phyloP scores from a whole-genome alignment of 208 protist species.

The Leishmania guyanensis region DNA sequence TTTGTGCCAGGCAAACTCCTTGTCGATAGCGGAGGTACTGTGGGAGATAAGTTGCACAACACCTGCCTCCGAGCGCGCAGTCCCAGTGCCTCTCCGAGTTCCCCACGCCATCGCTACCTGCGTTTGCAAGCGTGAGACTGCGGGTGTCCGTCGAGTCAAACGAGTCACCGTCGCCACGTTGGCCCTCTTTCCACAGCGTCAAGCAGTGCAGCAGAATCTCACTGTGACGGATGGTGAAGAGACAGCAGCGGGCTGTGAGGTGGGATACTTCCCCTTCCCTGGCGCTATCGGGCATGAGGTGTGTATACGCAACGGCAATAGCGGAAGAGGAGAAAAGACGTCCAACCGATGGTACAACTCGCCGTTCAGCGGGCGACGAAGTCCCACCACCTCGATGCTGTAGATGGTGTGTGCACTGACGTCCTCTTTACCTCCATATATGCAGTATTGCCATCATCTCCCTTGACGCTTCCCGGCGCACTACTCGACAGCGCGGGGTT shows the following conservation, averaged over 20 bases:
- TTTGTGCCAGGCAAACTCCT: slow-evolving; percentile 1
- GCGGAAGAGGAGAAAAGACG: slow-evolving; percentile 7
- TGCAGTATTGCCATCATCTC: background rate
- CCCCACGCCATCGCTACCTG: background rate
- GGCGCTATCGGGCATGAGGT: too few species aligned
- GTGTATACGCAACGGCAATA: slow-evolving; percentile 3
- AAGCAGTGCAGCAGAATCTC: slow-evolving; percentile 27
- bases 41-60: too few species aligned
- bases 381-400: background rate
- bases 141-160: too few species aligned
- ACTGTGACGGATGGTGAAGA: slow-evolving; percentile 25
- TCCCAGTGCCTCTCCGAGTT: too few species aligned
- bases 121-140: too few species aligned
- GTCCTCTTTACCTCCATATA: background rate
- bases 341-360: background rate
- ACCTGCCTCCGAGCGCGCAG: too few species aligned
- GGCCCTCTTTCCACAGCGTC: slow-evolving; percentile 19
- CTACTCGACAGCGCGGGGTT: too few species aligned
- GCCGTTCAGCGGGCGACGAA: slow-evolving; percentile 20
- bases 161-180: background rate
- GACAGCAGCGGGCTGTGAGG: slow-evolving; percentile 21
- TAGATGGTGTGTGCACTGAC: background rate
- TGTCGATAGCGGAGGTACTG: background rate
- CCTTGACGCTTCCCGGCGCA: too few species aligned
- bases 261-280: slow-evolving; percentile 3